Evolutionary conservation across 2,329 filamentous ascomycete genomes (phyloP), one percentile per base, ranked within the genome.

Genomic region (Colletotrichum paranaense): DNA sequence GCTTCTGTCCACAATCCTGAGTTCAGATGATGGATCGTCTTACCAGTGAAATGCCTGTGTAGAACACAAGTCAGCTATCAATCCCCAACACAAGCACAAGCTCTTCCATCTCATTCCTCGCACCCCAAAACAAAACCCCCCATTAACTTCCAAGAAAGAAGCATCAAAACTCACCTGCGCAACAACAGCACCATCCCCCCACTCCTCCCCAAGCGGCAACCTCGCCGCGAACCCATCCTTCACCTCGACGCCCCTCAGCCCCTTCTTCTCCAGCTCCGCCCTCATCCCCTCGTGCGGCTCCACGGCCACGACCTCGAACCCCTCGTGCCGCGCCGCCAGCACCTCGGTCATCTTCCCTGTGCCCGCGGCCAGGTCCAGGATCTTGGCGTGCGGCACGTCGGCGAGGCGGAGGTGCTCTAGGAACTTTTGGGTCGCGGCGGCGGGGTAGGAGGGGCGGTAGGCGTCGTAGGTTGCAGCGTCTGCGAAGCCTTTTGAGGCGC

Each of bases 311-410:
- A 95, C 84, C 55, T 89, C 78, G 81, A 88, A 94, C 7, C 82
- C 78, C 80, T 94, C 93, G 0, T 86, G 83, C 35, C 92, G 84
- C 16, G 80, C 83, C 7, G 90, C 88, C 42, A 95, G 84, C 22
- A 87, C 77, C 79, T 92, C 90, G 0, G 92, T 94, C 78, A 94
- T 91, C 78, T 93, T 93, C 30, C 92, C 92, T 0, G 92, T 93
- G 0, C 92, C 92, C 3, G 91, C 90, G 1, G 88, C 92, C 22
- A 94, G 84, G 79, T 94, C 92, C 28, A 93, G 80, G 53, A 94
- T 82, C 57, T 82, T 86, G 16, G 87, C 87, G 58, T 84, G 82
- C 7, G 81, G 64, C 22, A 84, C 78, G 30, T 84, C 85, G 32
- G 84, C 81, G 9, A 94, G 80, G 6, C 84, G 81, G n/a, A 93